Conservation (phyloP, 2,329 filamentous ascomycete genomes). For the Zasmidium cellare region DNA sequence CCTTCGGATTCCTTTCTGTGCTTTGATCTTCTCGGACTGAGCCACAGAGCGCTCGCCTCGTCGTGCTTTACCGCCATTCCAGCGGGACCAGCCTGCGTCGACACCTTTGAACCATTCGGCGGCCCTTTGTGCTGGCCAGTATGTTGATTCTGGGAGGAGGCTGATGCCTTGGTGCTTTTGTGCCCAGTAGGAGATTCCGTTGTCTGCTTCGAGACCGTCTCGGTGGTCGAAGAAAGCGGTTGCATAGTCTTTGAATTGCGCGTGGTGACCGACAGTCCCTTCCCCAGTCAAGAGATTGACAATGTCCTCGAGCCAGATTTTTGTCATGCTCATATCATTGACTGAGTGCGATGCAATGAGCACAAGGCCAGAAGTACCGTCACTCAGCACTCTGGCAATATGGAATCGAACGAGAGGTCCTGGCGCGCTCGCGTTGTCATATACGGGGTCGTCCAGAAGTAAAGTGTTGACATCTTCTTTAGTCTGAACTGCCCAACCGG, state of each 20-base stretch:
- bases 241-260: conserved; percentile 33
- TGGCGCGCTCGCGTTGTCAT: conserved; percentile 31
- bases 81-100: conserved; percentile 30
- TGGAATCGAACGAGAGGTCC: conserved; percentile 33
- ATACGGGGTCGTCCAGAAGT: conserved; percentile 28
- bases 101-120: conserved; percentile 36
- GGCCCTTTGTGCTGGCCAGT: conserved; percentile 33
- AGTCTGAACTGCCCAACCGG: conserved; percentile 31
- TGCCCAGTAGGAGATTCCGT: conserved; percentile 32
- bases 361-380: conserved; percentile 31
- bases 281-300: conserved; percentile 29
- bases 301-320: conserved; percentile 35
- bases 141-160: conserved; percentile 25
- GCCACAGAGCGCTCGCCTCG: conserved; percentile 25
- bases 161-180: conserved; percentile 31
- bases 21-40: conserved; percentile 25
- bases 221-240: conserved; percentile 33
- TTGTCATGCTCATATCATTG: conserved; percentile 36
- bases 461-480: conserved; percentile 31
- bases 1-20: conserved; percentile 31
- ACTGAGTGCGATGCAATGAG: conserved; percentile 33
- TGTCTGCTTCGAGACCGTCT: conserved; percentile 29
- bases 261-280: conserved; percentile 28
- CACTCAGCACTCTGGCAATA: conserved; percentile 27
- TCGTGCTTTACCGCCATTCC: conserved; percentile 28